Evolutionary conservation across 2,329 filamentous ascomycete species (phyloP).

Genomic region (Cytospora paraplurivora): DNA sequence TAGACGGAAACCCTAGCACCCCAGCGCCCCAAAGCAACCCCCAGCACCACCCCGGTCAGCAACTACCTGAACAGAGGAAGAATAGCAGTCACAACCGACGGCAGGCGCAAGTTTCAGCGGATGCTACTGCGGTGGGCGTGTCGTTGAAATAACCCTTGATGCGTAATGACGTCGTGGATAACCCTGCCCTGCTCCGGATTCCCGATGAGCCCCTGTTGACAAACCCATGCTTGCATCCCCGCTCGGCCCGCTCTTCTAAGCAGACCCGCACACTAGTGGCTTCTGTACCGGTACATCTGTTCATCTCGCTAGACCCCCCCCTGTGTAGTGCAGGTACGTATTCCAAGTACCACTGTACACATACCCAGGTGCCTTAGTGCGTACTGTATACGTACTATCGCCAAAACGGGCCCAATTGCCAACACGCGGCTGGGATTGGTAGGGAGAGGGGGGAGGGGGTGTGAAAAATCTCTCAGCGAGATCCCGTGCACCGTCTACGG

Average conservation of each 20-base stretch:
- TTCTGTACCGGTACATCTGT: conserved; percentile 4
- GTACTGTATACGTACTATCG: neutral
- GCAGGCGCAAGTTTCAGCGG: neutral
- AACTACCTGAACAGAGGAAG: neutral
- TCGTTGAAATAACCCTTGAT: conserved; percentile 28
- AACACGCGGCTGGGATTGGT: neutral
- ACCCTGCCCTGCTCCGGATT: conserved; percentile 11
- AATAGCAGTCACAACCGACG: neutral
- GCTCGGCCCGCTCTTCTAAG: neutral
- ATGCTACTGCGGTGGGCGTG: conserved; percentile 25
- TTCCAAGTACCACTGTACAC: neutral
- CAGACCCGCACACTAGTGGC: neutral
- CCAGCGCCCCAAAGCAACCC: neutral
- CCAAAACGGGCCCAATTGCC: neutral
- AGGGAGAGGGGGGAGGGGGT: neutral
- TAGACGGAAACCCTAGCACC: neutral
- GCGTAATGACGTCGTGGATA: conserved; percentile 25
- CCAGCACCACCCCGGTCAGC: neutral
- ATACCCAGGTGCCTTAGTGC: neutral
- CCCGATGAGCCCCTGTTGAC: conserved; percentile 11
- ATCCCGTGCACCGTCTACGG: conserved; percentile 7
- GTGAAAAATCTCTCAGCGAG: conserved; percentile 9
- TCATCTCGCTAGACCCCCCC: conserved; percentile 1
- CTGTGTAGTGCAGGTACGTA: neutral
- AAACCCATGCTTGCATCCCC: conserved; percentile 2